These are phyloP conservation scores for Claviceps humidiphila DNA, from an alignment of 2,329 filamentous ascomycete species.

Conservation along the genomic window DNA sequence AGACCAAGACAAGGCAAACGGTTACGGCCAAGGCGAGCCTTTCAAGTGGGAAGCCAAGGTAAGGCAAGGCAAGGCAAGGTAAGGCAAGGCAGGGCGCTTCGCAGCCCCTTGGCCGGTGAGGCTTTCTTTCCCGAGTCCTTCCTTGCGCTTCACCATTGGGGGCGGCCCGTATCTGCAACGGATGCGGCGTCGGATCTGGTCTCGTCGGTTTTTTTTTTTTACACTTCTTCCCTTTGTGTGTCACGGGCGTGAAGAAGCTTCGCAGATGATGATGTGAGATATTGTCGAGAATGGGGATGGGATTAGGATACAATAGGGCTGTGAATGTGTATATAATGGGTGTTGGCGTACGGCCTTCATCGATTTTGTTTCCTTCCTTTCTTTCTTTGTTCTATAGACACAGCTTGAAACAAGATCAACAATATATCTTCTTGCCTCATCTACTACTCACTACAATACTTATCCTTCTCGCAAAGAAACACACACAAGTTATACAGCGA, in stretches of 20 bases:
- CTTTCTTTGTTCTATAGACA: background rate
- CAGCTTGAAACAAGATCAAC: background rate
- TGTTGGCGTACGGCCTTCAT: background rate
- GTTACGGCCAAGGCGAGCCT: background rate
- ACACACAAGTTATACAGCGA: background rate
- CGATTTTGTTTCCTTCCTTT: background rate
- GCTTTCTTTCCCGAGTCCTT: background rate
- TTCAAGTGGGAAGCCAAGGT: background rate
- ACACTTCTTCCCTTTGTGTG: no score
- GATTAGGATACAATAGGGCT: background rate
- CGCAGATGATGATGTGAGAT: background rate
- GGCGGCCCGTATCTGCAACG: background rate
- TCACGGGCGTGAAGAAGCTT: background rate
- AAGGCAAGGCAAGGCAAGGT: background rate
- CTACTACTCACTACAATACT: no score
- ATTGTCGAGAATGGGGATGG: background rate
- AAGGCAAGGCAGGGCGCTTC: background rate
- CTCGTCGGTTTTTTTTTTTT: background rate
- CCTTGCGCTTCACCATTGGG: background rate
- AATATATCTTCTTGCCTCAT: no score
- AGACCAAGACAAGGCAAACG: background rate
- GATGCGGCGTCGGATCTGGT: background rate
- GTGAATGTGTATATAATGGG: background rate
- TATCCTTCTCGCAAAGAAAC: no score
- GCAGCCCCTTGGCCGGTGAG: background rate